Percentiles rank a stretch among this genome's conserved stretches.
Conservation (phyloP, 495 filamentous ascomycete genomes). For the Penicillium longicatenatum region DNA sequence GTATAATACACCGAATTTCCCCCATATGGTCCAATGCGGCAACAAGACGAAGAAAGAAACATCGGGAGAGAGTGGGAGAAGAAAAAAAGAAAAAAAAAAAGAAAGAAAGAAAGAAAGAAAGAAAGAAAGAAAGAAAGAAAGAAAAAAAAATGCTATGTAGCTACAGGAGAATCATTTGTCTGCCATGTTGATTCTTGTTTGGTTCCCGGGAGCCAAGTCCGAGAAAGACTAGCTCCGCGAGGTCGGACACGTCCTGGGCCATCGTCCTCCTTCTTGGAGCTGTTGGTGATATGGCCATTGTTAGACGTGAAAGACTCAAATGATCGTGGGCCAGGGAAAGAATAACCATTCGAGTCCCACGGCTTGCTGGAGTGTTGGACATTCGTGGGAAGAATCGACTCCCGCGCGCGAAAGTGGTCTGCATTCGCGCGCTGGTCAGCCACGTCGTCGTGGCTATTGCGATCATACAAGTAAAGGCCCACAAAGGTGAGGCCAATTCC, state of each 20-base stretch:
- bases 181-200: conserved; percentile 83
- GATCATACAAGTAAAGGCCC: conserved; percentile 94
- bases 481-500: conserved; percentile 89
- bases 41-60: background rate
- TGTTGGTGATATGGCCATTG: conserved; percentile 33
- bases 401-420: conserved; percentile 57
- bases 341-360: conserved; percentile 47
- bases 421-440: conserved; percentile 69
- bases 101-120: conserved; percentile 5
- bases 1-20: background rate
- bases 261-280: conserved; percentile 65
- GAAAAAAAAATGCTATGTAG: conserved; percentile 13
- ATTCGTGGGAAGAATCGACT: conserved; percentile 72
- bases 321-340: conserved; percentile 34
- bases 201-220: conserved; percentile 70
- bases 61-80: conserved; percentile 7
- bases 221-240: conserved; percentile 58
- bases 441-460: conserved; percentile 81
- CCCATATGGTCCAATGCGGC: background rate
- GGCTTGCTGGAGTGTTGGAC: conserved; percentile 35
- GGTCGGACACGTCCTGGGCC: conserved; percentile 49
- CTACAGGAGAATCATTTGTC: conserved; percentile 45
- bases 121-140: background rate
- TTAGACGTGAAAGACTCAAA: conserved; percentile 29
- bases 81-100: background rate